These are phyloP conservation scores for Pythium volutum DNA, from an alignment of 352 stramenopile species.

Conservation along the genomic window DNA sequence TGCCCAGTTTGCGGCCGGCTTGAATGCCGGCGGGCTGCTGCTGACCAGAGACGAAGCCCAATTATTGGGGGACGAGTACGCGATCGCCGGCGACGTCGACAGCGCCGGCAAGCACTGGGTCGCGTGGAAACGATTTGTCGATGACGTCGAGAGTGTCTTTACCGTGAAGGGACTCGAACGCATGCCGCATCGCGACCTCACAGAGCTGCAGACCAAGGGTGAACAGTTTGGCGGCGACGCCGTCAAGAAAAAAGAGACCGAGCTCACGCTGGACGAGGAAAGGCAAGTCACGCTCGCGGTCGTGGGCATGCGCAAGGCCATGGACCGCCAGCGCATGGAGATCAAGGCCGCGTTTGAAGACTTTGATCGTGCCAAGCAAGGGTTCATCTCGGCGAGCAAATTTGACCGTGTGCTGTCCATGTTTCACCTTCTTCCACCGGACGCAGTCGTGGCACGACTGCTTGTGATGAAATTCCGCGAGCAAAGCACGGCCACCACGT, in stretches of 20 bases:
- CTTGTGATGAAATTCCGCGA: constrained; percentile 79
- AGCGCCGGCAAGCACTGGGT: constrained; percentile 57
- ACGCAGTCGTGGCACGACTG: constrained; percentile 42
- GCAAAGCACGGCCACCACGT: constrained; percentile 38
- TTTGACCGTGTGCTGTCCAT: constrained; percentile 83
- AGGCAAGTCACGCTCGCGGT: constrained; percentile 44
- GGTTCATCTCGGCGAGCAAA: constrained; percentile 72
- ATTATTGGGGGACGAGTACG: constrained; percentile 54
- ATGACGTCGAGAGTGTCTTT: constrained; percentile 82
- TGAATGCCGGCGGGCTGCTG: constrained; percentile 53
- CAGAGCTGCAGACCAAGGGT: constrained; percentile 37
- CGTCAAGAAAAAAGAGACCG: constrained; percentile 39
- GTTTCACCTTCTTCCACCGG: constrained; percentile 52
- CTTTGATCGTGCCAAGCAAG: constrained; percentile 76
- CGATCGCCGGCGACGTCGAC: constrained; percentile 54
- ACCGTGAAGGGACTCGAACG: constrained; percentile 72
- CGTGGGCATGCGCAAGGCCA: constrained; percentile 46
- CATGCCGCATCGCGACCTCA: constrained; percentile 54
- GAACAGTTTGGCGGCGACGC: constrained; percentile 50
- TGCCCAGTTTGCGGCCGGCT: constrained; percentile 58
- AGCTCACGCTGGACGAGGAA: constrained; percentile 50
- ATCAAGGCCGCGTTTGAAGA: constrained; percentile 84
- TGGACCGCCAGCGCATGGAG: constrained; percentile 65
- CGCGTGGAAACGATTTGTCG: constrained; percentile 73
- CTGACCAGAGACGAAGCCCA: constrained; percentile 57